A percentile compares a stretch with the other conserved stretches of the same genome.
Conservation (phyloP, 768 basidiomycete species). For the Rhodotorula diobovata region DNA sequence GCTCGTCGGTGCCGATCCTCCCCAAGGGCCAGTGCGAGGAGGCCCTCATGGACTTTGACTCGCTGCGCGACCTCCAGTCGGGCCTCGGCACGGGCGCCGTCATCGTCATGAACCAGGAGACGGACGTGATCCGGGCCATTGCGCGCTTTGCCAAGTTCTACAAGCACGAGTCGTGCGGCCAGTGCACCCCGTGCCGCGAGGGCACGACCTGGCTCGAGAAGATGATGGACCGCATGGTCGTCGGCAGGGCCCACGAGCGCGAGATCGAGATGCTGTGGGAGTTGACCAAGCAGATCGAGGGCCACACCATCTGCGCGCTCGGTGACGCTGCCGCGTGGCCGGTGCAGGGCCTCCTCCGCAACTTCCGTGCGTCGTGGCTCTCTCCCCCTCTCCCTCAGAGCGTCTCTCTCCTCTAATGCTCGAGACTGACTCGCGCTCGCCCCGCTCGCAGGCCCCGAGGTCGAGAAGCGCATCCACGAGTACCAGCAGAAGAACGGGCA, state of each 20-base stretch:
- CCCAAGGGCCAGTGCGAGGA: conserved; percentile 76
- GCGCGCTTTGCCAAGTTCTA: conserved; percentile 95
- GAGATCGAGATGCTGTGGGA: conserved; percentile 99
- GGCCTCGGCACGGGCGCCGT: conserved; percentile 97
- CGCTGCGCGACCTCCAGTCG: conserved; percentile 90
- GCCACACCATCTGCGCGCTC: conserved; percentile 81
- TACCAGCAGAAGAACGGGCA: conserved; percentile 71
- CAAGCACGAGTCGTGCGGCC: conserved; percentile 97
- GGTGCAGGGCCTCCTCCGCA: conserved; percentile 93
- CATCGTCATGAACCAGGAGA: conserved; percentile 98
- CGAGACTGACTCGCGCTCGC: conserved; percentile 1
- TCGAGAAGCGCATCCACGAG: conserved; percentile 76
- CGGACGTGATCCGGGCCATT: conserved; percentile 89
- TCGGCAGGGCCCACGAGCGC: conserved; percentile 79
- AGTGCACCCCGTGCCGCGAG: conserved; percentile 65
- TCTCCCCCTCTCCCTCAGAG: neutral
- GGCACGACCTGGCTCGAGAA: conserved; percentile 99
- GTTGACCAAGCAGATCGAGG: conserved; percentile 58
- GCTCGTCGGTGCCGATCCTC: conserved; percentile 87
- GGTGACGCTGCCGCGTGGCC: conserved; percentile 99
- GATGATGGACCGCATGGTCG: conserved; percentile 97
- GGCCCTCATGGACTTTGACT: conserved; percentile 99
- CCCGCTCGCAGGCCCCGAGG: conserved; percentile 60
- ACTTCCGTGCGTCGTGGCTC: conserved; percentile 62
- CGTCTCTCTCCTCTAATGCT: conserved; percentile 5